phyloP scores from a whole-genome alignment of 345 rosid species.

The Syzygium jambos region DNA sequence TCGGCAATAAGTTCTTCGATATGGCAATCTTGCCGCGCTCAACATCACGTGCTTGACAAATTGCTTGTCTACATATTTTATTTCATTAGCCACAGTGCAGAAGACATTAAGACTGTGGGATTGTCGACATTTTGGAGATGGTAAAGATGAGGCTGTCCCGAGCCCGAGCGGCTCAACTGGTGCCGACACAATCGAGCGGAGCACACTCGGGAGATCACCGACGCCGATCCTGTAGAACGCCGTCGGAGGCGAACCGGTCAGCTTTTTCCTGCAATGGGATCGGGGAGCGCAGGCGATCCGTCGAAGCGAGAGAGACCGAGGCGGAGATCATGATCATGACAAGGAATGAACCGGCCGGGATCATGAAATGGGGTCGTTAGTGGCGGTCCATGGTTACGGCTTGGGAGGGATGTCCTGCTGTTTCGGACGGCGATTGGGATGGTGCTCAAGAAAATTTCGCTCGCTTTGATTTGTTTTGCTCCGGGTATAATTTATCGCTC shows the following conservation, averaged over 20 bases:
- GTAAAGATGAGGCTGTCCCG: neutral
- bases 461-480: neutral
- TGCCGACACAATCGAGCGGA: constrained; percentile 4
- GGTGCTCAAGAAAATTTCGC: constrained; percentile 22
- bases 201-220: constrained; percentile 6
- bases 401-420: constrained; percentile 21
- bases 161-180: constrained; percentile 16
- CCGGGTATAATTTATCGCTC: neutral
- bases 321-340: constrained; percentile 14
- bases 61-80: neutral
- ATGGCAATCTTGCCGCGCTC: neutral
- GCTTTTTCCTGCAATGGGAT: constrained; percentile 3
- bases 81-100: constrained; percentile 22
- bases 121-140: neutral
- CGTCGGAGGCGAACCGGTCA: constrained; percentile 10
- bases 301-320: constrained; percentile 30
- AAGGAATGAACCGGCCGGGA: constrained; percentile 33
- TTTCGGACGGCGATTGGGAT: constrained; percentile 23
- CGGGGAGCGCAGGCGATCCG: constrained; percentile 20
- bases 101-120: constrained; percentile 13
- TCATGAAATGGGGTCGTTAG: constrained; percentile 11
- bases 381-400: constrained; percentile 31
- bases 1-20: too few relatives aligned
- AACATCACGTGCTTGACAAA: neutral
- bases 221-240: constrained; percentile 12